These are phyloP conservation scores for Acer saccharum DNA, from an alignment of 345 rosid species.

Conservation along the genomic window DNA sequence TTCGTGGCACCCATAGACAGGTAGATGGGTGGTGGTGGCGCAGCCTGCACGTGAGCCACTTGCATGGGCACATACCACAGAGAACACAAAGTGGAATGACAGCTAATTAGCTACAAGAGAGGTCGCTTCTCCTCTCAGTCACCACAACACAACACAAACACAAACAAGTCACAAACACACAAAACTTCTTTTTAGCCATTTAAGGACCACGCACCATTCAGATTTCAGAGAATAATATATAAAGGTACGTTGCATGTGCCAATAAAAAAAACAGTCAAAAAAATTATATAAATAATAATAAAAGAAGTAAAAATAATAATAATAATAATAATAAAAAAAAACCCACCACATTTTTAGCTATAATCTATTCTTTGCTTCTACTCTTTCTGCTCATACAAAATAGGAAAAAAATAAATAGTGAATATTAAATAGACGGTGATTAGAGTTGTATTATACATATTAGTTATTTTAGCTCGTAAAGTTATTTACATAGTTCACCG, in stretches of 20 bases:
- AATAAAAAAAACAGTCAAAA: slow-evolving; percentile 9
- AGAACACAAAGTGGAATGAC: slow-evolving; percentile 7
- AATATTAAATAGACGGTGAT: too few species aligned
- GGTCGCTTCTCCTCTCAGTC: neutral
- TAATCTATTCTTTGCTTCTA: slow-evolving; percentile 11
- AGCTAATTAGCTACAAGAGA: neutral
- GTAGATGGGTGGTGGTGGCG: neutral
- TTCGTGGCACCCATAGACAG: slow-evolving; percentile 16
- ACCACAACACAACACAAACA: too few species aligned
- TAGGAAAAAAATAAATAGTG: neutral
- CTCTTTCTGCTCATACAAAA: neutral
- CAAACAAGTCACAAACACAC: neutral
- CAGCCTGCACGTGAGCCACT: slow-evolving; percentile 13
- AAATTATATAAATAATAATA: too few species aligned
- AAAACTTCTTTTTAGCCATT: neutral
- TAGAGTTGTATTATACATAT: too few species aligned
- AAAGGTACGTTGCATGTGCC: slow-evolving; percentile 2
- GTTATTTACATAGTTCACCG: too few species aligned
- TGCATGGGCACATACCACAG: neutral
- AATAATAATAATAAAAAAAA: neutral
- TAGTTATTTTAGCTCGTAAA: too few species aligned
- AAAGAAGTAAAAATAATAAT: neutral
- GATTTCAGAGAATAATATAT: neutral
- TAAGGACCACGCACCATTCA: slow-evolving; percentile 2
- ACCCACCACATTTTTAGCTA: neutral